Conservation (phyloP, 2,329 filamentous ascomycete species). For the Elsinoe fawcettii region DNA sequence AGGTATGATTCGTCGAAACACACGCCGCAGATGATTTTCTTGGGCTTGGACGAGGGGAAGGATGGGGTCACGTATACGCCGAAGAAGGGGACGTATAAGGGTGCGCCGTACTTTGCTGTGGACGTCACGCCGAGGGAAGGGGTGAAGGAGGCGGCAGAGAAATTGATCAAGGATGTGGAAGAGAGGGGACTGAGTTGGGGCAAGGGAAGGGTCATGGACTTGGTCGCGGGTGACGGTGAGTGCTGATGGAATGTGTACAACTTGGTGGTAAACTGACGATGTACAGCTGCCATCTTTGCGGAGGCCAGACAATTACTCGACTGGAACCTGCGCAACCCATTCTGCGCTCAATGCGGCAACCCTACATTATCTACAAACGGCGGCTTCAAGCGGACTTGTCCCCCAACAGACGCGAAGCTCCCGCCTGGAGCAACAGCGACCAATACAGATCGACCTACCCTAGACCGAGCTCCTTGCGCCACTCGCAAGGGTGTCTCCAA, state of each 20-base stretch:
- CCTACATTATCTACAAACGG: slow-evolving; percentile 71
- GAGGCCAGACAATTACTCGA: slow-evolving; percentile 82
- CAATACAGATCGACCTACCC: slow-evolving; percentile 24
- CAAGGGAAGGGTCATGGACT: slow-evolving; percentile 55
- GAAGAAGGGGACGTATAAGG: slow-evolving; percentile 59
- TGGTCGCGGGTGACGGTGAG: slow-evolving; percentile 56
- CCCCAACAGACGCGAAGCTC: slow-evolving; percentile 53
- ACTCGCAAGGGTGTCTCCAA: slow-evolving; percentile 84
- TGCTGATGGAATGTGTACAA: not conserved
- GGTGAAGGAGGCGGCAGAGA: slow-evolving; percentile 54
- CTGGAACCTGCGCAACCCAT: slow-evolving; percentile 90
- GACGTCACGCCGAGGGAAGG: slow-evolving; percentile 66
- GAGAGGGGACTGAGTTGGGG: slow-evolving; percentile 58
- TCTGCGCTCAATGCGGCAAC: slow-evolving; percentile 82
- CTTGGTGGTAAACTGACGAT: not conserved
- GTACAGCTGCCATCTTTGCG: slow-evolving; percentile 75
- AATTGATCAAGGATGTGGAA: slow-evolving; percentile 53
- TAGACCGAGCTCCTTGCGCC: slow-evolving; percentile 59
- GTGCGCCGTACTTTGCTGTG: slow-evolving; percentile 79
- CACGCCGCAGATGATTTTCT: slow-evolving; percentile 67
- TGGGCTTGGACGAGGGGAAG: slow-evolving; percentile 69
- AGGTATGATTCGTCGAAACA: slow-evolving; percentile 64
- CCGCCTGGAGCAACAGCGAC: slow-evolving; percentile 34
- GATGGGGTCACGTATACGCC: slow-evolving; percentile 47
- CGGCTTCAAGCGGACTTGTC: slow-evolving; percentile 73